Evolutionary conservation across 805 yeast species (phyloP), one percentile per base, ranked within the genome.

Genomic region (Nakazawaea wickerhamii): DNA sequence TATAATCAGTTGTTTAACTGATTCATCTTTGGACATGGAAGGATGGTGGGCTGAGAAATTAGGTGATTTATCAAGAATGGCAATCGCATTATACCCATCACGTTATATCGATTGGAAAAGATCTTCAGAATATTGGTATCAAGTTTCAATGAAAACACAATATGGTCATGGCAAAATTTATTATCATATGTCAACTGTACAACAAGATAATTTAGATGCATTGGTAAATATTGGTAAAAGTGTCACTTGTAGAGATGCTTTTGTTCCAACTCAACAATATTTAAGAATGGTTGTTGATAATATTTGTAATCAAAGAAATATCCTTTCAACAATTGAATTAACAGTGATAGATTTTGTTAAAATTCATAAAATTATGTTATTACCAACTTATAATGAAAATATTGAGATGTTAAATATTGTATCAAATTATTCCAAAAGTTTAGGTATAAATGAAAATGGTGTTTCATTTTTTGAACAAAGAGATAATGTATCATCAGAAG

Each of bases 131-230:
- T 78, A 79, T 57, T 87, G 96, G 96, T 87, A 87, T 54, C 69
- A 77, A 20, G 69, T 77, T 21, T 80, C 95, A 3, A 75, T 84
- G 76, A 75, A 76, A 50, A 75, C 84, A 13, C 79, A 81, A 48
- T 85, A 80, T 54, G 90, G 93, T 2, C 89, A 82, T 53, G 96
- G 96, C 2, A 84, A 88, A 57, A 73, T 86, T 15, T 87, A 86
- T 54, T 87, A 87, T 54, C 95, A 87, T 57, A 81, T 83, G 75
- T 85, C 93, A 36, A 85, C 95, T 0, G 95, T 87, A 4, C 91
- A 86, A 57, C 84, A 79, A 55, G 82, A 79, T 57, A 75, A 77
- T 48, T 62, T 85, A 46, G 89, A 84, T 60, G 91, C 93, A 1
- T 71, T 85, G 49, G 88, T 81, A 41, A 82, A 84, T 51, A 73